Evolutionary conservation across 257 asterid genomes (phyloP).

Genomic region (Oldenlandia corymbosa): DNA sequence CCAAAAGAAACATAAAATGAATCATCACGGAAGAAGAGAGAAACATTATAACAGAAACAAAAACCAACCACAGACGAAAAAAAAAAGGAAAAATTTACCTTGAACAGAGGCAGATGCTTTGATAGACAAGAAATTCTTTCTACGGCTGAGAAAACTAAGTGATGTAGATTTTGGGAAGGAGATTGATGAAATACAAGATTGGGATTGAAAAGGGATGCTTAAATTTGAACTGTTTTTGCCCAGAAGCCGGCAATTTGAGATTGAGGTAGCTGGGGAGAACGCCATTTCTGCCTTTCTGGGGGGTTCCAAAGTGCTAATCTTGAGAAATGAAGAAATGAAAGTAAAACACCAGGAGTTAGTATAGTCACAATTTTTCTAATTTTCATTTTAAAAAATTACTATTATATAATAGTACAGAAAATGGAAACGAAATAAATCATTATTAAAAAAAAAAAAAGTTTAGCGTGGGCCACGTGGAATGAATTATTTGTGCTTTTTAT

Average conservation of each 20-base stretch:
- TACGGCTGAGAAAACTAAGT: slow-evolving; percentile 7
- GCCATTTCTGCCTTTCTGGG: slow-evolving; percentile 17
- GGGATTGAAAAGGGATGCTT: slow-evolving; percentile 4
- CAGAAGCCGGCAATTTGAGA: slow-evolving; percentile 4
- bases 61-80: neutral
- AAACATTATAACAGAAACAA: too few relatives aligned
- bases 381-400: too few relatives aligned
- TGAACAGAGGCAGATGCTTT: slow-evolving; percentile 47
- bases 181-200: slow-evolving; percentile 13
- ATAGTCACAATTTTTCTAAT: too few relatives aligned
- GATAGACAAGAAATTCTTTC: slow-evolving; percentile 34
- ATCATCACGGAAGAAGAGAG: neutral
- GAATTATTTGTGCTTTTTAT: neutral
- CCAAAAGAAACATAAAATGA: slow-evolving; percentile 8
- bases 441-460: too few relatives aligned
- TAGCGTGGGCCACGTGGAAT: neutral
- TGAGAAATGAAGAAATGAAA: neutral
- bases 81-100: slow-evolving; percentile 27
- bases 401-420: too few relatives aligned
- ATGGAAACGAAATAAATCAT: neutral
- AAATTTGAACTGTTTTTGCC: neutral
- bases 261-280: slow-evolving; percentile 10
- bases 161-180: slow-evolving; percentile 15
- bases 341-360: too few relatives aligned
- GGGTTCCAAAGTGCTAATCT: neutral